These are phyloP conservation scores for Lactarius psammicola DNA, from an alignment of 768 basidiomycete species.

Conservation along the genomic window DNA sequence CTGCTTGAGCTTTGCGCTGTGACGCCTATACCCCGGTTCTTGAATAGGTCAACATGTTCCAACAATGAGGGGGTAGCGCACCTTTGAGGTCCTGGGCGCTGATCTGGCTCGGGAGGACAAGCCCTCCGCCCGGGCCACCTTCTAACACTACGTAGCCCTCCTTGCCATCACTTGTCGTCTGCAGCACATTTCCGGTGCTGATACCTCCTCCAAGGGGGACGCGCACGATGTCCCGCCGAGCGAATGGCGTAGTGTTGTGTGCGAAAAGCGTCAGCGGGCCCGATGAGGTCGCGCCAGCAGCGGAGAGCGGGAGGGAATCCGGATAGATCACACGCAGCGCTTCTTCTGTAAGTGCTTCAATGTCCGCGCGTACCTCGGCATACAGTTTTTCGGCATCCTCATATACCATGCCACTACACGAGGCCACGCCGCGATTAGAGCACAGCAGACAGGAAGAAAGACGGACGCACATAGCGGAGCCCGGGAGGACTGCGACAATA, in stretches of 20 bases:
- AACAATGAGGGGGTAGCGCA: slow-evolving; percentile 3
- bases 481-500: slow-evolving; percentile 68
- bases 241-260: slow-evolving; percentile 79
- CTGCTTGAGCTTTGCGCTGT: slow-evolving; percentile 60
- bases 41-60: background rate
- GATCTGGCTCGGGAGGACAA: slow-evolving; percentile 30
- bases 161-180: slow-evolving; percentile 62
- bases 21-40: slow-evolving; percentile 25
- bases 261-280: slow-evolving; percentile 52
- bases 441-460: slow-evolving; percentile 14
- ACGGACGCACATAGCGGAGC: slow-evolving; percentile 73
- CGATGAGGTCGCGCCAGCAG: slow-evolving; percentile 37
- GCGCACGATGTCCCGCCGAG: slow-evolving; percentile 74
- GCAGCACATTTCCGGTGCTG: slow-evolving; percentile 51
- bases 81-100: slow-evolving; percentile 6
- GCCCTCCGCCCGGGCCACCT: slow-evolving; percentile 40
- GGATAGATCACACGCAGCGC: slow-evolving; percentile 70
- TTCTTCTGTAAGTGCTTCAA: slow-evolving; percentile 65
- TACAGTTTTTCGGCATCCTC: slow-evolving; percentile 92
- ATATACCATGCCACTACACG: slow-evolving; percentile 86
- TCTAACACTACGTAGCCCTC: slow-evolving; percentile 73
- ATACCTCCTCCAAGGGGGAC: slow-evolving; percentile 54
- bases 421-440: background rate
- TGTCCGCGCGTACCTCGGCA: slow-evolving; percentile 66
- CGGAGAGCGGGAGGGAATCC: slow-evolving; percentile 39